Evolutionary conservation across 805 yeast genomes (phyloP).

Genomic region (Hanseniaspora taiwanica): DNA sequence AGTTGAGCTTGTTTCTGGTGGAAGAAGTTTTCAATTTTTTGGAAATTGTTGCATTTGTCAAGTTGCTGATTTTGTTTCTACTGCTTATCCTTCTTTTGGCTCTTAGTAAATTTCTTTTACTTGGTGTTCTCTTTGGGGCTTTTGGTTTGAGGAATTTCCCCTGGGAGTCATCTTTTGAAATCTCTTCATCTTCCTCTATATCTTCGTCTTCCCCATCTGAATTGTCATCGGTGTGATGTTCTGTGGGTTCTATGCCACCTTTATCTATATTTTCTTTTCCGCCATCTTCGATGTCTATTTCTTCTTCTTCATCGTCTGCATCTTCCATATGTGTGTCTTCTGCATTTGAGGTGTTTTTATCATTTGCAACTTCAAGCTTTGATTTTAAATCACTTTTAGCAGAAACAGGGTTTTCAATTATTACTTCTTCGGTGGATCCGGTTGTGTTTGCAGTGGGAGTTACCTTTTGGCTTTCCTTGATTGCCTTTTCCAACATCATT

Average conservation of each 20-base stretch:
- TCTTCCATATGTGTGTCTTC: background rate
- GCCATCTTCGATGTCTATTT: constrained; percentile 2
- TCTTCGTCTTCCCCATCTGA: constrained; percentile 6
- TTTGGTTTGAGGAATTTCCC: background rate
- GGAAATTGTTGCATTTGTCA: no score
- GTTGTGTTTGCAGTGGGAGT: constrained; percentile 12
- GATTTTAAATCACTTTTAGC: background rate
- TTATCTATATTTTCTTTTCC: constrained; percentile 5
- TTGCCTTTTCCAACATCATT: constrained; percentile 28
- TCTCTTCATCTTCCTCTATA: constrained; percentile 1
- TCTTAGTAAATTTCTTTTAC: constrained; percentile 1
- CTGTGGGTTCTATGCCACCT: no score
- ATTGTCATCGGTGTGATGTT: constrained; percentile 2
- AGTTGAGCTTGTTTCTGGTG: background rate
- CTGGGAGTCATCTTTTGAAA: background rate
- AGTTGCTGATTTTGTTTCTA: no score
- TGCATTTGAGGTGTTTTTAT: background rate
- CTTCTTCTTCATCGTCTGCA: constrained; percentile 1
- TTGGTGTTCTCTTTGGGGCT: constrained; percentile 2
- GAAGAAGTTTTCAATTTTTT: no score
- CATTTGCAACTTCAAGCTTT: background rate
- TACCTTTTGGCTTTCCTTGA: constrained; percentile 28
- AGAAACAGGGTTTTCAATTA: no score
- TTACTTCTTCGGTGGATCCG: no score
- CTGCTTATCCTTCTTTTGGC: background rate